Evolutionary conservation across 768 basidiomycete genomes (phyloP).

Genomic region (Mycena amicta): DNA sequence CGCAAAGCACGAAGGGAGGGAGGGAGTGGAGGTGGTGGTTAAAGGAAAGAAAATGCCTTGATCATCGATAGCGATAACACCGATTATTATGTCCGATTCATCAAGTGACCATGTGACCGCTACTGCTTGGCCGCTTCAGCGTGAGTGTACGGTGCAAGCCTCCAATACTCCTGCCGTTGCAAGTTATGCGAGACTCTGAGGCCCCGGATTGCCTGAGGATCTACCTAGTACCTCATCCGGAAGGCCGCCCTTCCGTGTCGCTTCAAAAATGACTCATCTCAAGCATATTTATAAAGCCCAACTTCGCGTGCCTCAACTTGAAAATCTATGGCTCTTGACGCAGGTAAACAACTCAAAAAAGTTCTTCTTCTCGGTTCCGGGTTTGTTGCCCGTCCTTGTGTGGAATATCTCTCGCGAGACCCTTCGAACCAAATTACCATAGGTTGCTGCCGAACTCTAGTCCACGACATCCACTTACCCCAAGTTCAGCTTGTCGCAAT

Average conservation of each 20-base stretch:
- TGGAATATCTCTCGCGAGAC: constrained; percentile 86
- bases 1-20: background rate
- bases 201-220: too few species aligned
- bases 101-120: too few species aligned
- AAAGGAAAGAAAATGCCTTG: background rate
- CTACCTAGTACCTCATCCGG: too few species aligned
- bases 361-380: constrained; percentile 93
- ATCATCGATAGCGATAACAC: constrained; percentile 1
- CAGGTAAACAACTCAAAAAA: constrained; percentile 43
- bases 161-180: too few species aligned
- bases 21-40: background rate
- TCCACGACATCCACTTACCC: background rate
- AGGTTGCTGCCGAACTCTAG: too few species aligned
- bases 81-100: too few species aligned
- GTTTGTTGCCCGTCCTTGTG: constrained; percentile 94
- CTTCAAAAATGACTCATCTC: background rate
- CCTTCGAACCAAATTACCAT: constrained; percentile 84
- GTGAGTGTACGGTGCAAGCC: too few species aligned
- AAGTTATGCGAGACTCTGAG: too few species aligned
- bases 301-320: background rate
- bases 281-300: background rate
- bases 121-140: too few species aligned
- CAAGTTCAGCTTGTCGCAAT: constrained; percentile 77
- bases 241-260: background rate
- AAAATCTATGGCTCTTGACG: too few species aligned